Base-by-base conservation (phyloP, 306 rosid genomes). In the Pyrus bretschneideri region DNA sequence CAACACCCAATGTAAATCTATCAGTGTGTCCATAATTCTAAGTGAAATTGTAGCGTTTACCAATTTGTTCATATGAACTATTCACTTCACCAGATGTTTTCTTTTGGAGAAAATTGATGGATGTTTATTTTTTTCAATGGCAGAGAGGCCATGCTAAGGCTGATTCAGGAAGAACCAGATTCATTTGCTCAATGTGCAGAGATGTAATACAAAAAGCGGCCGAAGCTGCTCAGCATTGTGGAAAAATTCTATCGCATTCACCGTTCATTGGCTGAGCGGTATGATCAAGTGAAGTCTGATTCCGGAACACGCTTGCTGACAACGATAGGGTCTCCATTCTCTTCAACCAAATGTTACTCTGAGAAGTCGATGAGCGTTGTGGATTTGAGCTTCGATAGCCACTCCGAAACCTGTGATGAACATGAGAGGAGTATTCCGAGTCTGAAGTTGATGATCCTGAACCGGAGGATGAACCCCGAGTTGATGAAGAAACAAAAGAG, bases 161-260 rank as follows among this genome's bases (percentile, higher is more conserved):
- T 93, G 71, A 85, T 93, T 12, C 93, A 89, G 85, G 89, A 88
- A 52, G 98, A 91, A 70, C 93, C 96, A 49, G 97, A 93, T 86
- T 91, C 98, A 66, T 91, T 93, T 87, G 91, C 93, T 1, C 70
- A 86, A 62, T 97, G 97, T n/a, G 97, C 98, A 51, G 98, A 93
- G 87, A 91, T 93, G 96, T 91, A 89, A 78, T 93, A 91, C 91
- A 87, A 91, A 85, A 89, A 88, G 70, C 79, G 97, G 54, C 97
- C 98, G 1, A 88, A 91, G 76, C 92, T 93, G 40, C 78, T 93
- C 42, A 76, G 89, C 63, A 83, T 91, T 96, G 93, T 93, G 67
- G 90, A 91, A 85, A 93, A 93, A 62, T 90, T 93, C 78, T 93
- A 93, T 60, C 83, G 93, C 66, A 76, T 91, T 74, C 93, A 93